Evolutionary conservation across 2,329 filamentous ascomycete genomes (phyloP), one percentile per base, ranked within the genome.

Genomic region (Aspergillus versicolor): DNA sequence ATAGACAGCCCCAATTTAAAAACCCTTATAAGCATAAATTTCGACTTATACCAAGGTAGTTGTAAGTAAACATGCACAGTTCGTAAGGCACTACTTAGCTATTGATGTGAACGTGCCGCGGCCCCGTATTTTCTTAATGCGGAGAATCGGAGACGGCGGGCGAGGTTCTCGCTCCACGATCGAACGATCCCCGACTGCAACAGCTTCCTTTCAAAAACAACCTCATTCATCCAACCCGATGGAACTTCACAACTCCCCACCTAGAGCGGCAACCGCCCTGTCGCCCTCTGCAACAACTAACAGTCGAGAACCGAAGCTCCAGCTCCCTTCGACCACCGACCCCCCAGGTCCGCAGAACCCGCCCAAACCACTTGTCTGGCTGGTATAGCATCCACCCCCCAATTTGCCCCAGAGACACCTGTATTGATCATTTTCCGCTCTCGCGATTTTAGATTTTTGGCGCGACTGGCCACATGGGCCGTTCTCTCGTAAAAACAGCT

Each of bases 391-490:
- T 57, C 27, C 6, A 22, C 42, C 40, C 40, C 27, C 43, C 27
- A 21, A 45, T 6, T n/a, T 27, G 13, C 21, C 8, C 8, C 24
- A 51, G 44, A 27, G n/a, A 17, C 11, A 15, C n/a, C n/a, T 38
- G 17, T 30, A 42, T 19, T 38, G 8, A 49, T 37, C 6, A 6
- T 40, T 5, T 17, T 32, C 19, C 11, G 32, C 57, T 43, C 15
- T 15, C 6, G 61, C 45, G 13, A 51, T 30, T 21, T 38, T 41
- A 92, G 91, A 81, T 97, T 54, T 99, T 97, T 75, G 94, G 94
- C 48, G 92, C 91, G 48, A 97, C 92, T n/a, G 94, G 94, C 55
- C 94, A 99, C 69, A 96, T 97, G 82, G 94, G 94, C 58, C 88
- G 91, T 52, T 95, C 90, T 7, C 84, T 97, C 19, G 90, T 93